Conservation (phyloP, 2,329 filamentous ascomycete species). For the Fusarium euwallaceae region DNA sequence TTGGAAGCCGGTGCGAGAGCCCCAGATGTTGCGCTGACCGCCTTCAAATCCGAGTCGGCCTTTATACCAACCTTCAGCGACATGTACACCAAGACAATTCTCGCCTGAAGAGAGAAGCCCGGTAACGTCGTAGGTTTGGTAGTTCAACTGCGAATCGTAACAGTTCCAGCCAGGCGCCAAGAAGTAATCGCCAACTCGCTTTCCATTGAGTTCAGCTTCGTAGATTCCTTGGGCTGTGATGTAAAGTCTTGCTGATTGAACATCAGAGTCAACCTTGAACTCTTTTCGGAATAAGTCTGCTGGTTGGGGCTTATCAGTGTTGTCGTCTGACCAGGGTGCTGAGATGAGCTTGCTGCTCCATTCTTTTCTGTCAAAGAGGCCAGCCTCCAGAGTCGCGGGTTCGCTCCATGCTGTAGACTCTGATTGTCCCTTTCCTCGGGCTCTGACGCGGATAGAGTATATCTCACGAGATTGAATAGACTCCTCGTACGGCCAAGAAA, state of each 20-base stretch:
- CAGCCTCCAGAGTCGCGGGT: constrained; percentile 23
- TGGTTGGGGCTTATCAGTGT: constrained; percentile 28
- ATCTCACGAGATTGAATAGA: constrained; percentile 22
- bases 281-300: constrained; percentile 36
- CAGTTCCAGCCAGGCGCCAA: constrained; percentile 66
- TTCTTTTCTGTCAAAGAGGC: constrained; percentile 22
- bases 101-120: constrained; percentile 47
- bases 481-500: constrained; percentile 22
- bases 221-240: constrained; percentile 62
- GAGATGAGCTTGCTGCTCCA: constrained; percentile 33
- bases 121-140: constrained; percentile 67
- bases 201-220: constrained; percentile 58
- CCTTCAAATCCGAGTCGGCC: constrained; percentile 52
- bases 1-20: constrained; percentile 55
- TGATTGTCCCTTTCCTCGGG: constrained; percentile 14
- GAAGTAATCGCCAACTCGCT: constrained; percentile 56
- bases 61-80: constrained; percentile 65
- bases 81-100: constrained; percentile 40
- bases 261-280: neutral
- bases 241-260: constrained; percentile 51
- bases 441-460: constrained; percentile 19
- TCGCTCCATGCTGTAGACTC: constrained; percentile 29
- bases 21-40: constrained; percentile 50
- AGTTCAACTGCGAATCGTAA: constrained; percentile 62
- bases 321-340: constrained; percentile 33